Evolutionary conservation across 345 rosid species (phyloP), one percentile per base, ranked within the genome.

Genomic region (Hypericum perforatum): DNA sequence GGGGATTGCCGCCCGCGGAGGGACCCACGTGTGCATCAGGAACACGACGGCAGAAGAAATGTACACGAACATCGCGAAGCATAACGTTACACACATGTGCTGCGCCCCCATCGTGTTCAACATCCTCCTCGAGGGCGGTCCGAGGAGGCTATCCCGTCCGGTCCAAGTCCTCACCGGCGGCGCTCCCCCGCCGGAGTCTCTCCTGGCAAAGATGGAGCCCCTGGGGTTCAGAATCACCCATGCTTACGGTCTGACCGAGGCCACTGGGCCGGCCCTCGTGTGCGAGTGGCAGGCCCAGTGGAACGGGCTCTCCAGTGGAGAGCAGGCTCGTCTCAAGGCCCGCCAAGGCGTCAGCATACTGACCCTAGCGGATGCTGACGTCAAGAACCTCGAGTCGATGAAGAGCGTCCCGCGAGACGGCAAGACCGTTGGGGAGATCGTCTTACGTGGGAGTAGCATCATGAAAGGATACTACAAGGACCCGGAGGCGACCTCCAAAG

Each of bases 381-480:
- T 88, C 39, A 70, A 78, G 56, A 63, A 85, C 16, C 45, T 64
- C 7, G 60, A 67, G 12, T 80, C 80, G 7, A 77, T 78, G 89
- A 6, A 5, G 2, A 64, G 89, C 15, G 86, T 88, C 9, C 82
- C 89, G 0, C 76, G 62, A 1, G 91, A 85, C 16, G 94, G 94
- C 0, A 74, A 59, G 40, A 65, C 84, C 0, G 59, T 76, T 60
- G 94, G 96, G 10, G 96, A 81, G 74, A 85, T 88, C 6, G 80
- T 78, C 38, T 59, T 88, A 5, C 62, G 79, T 0, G 94, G 94
- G 48, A 82, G 85, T 53, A 77, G 89, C 42, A 64, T 88, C 59
- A 85, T 88, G 96, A 78, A 78, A 16, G 94, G 96, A 4, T 88
- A 88, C 58, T 76, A 67, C 50, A 88, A 77, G 43, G 78, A 85